These are phyloP conservation scores for Alloascoidea hylecoeti DNA, from an alignment of 805 yeast genomes.

Conservation along the genomic window DNA sequence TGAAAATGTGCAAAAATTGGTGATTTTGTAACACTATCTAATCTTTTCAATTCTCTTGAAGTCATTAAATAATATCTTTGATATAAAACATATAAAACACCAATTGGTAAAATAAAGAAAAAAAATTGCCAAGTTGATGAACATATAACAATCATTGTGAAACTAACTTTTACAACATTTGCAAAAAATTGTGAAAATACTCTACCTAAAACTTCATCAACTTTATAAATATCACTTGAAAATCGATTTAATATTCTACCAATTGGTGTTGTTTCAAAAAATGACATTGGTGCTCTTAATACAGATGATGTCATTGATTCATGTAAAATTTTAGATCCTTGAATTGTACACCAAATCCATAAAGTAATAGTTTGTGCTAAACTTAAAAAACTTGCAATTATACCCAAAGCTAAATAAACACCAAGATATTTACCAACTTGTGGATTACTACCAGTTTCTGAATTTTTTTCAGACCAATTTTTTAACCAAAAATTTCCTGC, in stretches of 20 bases:
- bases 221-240: conserved; percentile 79
- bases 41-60: conserved; percentile 67
- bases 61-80: conserved; percentile 58
- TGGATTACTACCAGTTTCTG: conserved; percentile 57
- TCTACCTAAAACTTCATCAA: conserved; percentile 52
- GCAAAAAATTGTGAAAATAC: conserved; percentile 21
- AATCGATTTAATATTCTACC: conserved; percentile 87
- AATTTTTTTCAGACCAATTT: conserved; percentile 91
- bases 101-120: conserved; percentile 57
- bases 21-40: conserved; percentile 51
- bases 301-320: conserved; percentile 60
- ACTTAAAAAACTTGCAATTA: conserved; percentile 43
- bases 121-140: conserved; percentile 81
- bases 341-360: conserved; percentile 27
- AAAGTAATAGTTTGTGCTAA: conserved; percentile 54
- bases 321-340: conserved; percentile 31
- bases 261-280: conserved; percentile 91
- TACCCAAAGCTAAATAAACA: conserved; percentile 63
- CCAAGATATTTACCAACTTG: conserved; percentile 57
- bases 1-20: conserved; percentile 77
- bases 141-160: conserved; percentile 71
- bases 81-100: conserved; percentile 49
- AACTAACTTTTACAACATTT: conserved; percentile 21
- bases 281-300: conserved; percentile 85
- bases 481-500: conserved; percentile 84